phyloP scores from a whole-genome alignment of 2,329 filamentous ascomycete genomes.

The Cucurbitaria berberidis region DNA sequence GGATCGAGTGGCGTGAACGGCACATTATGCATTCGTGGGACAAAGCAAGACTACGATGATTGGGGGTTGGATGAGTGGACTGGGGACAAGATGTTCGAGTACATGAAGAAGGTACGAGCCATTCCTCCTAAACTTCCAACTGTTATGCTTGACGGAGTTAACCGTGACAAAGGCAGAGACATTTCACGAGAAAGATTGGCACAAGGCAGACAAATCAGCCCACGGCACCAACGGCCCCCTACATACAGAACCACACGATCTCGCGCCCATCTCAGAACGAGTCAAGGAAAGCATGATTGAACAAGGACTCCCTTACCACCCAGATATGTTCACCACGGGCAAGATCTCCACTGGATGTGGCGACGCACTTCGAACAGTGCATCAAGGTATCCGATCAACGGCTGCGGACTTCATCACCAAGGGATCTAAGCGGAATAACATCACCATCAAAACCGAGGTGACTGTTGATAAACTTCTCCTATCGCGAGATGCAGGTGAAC shows the following conservation, averaged over 20 bases:
- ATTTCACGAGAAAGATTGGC: slow-evolving; percentile 65
- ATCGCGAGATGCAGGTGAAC: slow-evolving; percentile 41
- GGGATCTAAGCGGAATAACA: slow-evolving; percentile 45
- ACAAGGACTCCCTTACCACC: slow-evolving; percentile 60
- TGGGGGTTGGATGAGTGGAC: slow-evolving; percentile 63
- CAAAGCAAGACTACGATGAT: slow-evolving; percentile 60
- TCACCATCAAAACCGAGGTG: slow-evolving; percentile 42
- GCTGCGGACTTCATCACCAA: slow-evolving; percentile 51
- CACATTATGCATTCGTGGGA: slow-evolving; percentile 58
- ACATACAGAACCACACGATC: slow-evolving; percentile 63
- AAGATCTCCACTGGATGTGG: slow-evolving; percentile 41
- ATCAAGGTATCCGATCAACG: slow-evolving; percentile 36
- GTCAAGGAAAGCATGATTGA: slow-evolving; percentile 62
- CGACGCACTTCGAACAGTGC: slow-evolving; percentile 38
- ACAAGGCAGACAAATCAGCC: slow-evolving; percentile 54
- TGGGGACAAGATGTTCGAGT: slow-evolving; percentile 63
- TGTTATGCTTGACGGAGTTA: background rate
- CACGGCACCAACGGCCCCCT: slow-evolving; percentile 59
- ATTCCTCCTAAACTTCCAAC: too few relatives aligned
- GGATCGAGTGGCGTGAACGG: slow-evolving; percentile 59
- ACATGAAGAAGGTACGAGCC: slow-evolving; percentile 58
- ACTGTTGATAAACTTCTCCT: slow-evolving; percentile 57
- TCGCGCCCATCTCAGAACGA: slow-evolving; percentile 64
- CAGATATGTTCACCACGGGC: slow-evolving; percentile 65
- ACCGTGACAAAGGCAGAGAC: slow-evolving; percentile 54